Evolutionary conservation across 139 green algal genomes (phyloP).

Genomic region (Chlorella sorokiniana): DNA sequence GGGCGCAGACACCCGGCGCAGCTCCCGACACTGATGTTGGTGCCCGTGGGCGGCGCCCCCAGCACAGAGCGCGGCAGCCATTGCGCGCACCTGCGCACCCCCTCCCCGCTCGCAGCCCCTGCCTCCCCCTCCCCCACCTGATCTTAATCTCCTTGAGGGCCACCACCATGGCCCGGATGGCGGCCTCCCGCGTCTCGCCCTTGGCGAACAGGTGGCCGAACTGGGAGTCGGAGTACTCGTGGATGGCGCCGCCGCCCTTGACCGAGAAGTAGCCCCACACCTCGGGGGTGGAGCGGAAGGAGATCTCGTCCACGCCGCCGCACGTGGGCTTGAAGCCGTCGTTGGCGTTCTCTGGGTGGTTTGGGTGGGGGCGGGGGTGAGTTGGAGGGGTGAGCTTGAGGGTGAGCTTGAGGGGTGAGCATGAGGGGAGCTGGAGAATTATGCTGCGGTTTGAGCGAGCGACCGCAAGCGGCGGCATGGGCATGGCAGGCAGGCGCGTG

Average conservation of each 20-base stretch:
- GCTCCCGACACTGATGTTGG: neutral
- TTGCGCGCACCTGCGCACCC: too few species aligned
- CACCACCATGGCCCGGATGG: constrained; percentile 92
- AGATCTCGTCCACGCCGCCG: constrained; percentile 91
- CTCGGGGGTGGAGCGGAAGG: constrained; percentile 59
- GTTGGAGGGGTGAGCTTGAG: neutral
- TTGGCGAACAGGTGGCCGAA: constrained; percentile 98
- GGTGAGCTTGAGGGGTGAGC: neutral
- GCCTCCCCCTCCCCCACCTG: constrained; percentile 2
- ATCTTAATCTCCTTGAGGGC: constrained; percentile 94
- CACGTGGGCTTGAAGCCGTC: constrained; percentile 98
- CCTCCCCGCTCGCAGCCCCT: neutral
- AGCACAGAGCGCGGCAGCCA: too few species aligned
- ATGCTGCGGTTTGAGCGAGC: too few species aligned
- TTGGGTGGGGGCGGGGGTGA: neutral
- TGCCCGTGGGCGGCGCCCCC: neutral
- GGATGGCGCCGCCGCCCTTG: constrained; percentile 91
- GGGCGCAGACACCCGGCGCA: too few species aligned
- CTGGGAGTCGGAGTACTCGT: constrained; percentile 97
- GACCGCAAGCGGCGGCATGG: neutral
- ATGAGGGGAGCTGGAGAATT: too few species aligned
- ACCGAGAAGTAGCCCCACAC: constrained; percentile 99
- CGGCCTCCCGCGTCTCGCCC: constrained; percentile 77
- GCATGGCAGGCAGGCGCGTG: neutral
- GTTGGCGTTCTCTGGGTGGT: constrained; percentile 86